A percentile compares a stretch with the other conserved stretches of the same genome.
phyloP scores from a whole-genome alignment of 805 yeast species.

The Monosporozyma unispora region DNA sequence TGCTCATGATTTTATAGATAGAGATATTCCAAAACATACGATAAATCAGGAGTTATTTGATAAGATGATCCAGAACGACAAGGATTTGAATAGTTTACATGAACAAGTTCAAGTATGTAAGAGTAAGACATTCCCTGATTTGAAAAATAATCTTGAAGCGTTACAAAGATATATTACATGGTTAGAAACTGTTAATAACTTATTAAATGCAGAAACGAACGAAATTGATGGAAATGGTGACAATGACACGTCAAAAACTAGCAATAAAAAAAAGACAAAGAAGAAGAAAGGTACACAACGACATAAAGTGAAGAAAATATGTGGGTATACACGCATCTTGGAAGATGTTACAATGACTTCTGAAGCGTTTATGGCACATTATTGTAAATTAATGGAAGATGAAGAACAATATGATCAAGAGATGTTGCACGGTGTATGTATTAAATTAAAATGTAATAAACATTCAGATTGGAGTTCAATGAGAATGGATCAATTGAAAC shows the following conservation, averaged over 20 bases:
- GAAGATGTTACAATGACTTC: conserved; percentile 10
- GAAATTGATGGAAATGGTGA: neutral
- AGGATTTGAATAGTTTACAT: conserved; percentile 11
- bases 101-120: conserved; percentile 8
- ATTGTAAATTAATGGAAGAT: conserved; percentile 1
- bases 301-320: conserved; percentile 15
- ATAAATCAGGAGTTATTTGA: conserved; percentile 12
- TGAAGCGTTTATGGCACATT: conserved; percentile 13
- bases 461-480: conserved; percentile 27
- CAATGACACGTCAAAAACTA: neutral
- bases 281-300: conserved; percentile 13
- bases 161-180: conserved; percentile 27
- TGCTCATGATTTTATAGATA: conserved; percentile 11
- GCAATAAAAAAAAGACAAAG: neutral
- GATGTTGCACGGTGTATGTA: conserved; percentile 17
- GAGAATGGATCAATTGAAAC: conserved; percentile 14
- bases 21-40: conserved; percentile 9
- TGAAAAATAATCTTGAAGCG: conserved; percentile 7
- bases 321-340: conserved; percentile 21
- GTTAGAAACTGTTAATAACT: conserved; percentile 18
- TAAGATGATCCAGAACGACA: conserved; percentile 13
- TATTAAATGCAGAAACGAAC: neutral
- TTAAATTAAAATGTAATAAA: conserved; percentile 20
- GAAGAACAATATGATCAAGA: conserved; percentile 2
- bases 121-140: conserved; percentile 10